These are phyloP conservation scores for Didymella keratinophila DNA, from an alignment of 2,329 filamentous ascomycete species.

Conservation along the genomic window DNA sequence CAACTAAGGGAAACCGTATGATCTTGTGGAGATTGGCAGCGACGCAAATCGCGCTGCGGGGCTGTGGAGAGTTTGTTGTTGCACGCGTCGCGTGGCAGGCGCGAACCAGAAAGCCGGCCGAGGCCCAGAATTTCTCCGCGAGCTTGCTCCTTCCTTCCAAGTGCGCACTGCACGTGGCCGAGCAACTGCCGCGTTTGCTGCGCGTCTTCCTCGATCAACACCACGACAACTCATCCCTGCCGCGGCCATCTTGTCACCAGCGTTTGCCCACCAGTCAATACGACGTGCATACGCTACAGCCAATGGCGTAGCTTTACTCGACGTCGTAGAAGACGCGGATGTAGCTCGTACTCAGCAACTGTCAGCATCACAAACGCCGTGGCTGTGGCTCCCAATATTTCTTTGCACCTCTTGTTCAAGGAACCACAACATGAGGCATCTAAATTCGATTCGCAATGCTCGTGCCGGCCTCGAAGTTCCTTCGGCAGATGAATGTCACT, in stretches of 20 bases:
- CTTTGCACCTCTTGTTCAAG: not conserved
- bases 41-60: not conserved
- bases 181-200: conserved; percentile 11
- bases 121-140: not conserved
- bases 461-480: not conserved
- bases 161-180: conserved; percentile 12
- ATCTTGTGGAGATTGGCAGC: not conserved
- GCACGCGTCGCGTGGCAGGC: not conserved
- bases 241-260: not conserved
- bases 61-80: not conserved
- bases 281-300: not conserved
- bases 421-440: not conserved
- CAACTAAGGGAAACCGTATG: not conserved
- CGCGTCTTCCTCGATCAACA: conserved; percentile 7
- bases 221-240: conserved; percentile 3
- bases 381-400: not conserved
- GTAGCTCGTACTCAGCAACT: not conserved
- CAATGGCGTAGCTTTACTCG: not conserved
- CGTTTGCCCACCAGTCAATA: not conserved
- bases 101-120: not conserved
- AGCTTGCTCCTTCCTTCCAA: not conserved
- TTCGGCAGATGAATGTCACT: conserved; percentile 8
- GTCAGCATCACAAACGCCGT: conserved; percentile 5
- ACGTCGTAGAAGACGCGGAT: not conserved
- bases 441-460: not conserved